phyloP scores from a whole-genome alignment of 2,329 filamentous ascomycete genomes.

The Penicillium sp. region DNA sequence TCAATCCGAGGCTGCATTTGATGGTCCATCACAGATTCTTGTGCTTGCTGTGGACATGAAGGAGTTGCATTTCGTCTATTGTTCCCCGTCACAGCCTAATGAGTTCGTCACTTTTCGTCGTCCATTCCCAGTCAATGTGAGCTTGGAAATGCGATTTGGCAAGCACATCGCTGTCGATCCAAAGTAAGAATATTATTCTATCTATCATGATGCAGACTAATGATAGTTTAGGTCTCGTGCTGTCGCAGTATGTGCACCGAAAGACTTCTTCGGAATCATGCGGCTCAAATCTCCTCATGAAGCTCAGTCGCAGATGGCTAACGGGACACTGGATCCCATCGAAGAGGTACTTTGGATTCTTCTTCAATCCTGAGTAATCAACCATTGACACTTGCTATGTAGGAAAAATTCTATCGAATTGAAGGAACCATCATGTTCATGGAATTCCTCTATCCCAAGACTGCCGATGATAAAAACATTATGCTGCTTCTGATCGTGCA shows the following conservation, averaged over 20 bases:
- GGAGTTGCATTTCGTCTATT: constrained; percentile 75
- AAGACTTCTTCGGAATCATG: constrained; percentile 70
- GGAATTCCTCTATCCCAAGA: constrained; percentile 75
- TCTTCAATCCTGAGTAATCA: background rate
- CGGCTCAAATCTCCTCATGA: constrained; percentile 60
- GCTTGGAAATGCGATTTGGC: constrained; percentile 57
- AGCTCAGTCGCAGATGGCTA: constrained; percentile 53
- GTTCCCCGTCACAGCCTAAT: constrained; percentile 48
- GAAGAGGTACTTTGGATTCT: constrained; percentile 45
- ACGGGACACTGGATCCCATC: constrained; percentile 59
- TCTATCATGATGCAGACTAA: constrained; percentile 11
- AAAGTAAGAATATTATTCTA: constrained; percentile 51
- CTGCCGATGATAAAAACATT: constrained; percentile 66
- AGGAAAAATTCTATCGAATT: constrained; percentile 54
- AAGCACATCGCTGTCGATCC: constrained; percentile 76
- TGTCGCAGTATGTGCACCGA: constrained; percentile 68
- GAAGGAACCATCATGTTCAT: constrained; percentile 79
- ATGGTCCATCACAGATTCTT: constrained; percentile 66
- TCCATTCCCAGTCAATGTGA: constrained; percentile 58
- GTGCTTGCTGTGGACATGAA: constrained; percentile 73
- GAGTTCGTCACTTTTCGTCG: constrained; percentile 64
- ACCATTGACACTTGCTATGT: background rate
- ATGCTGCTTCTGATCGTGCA: constrained; percentile 69
- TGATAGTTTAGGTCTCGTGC: constrained; percentile 48
- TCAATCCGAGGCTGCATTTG: constrained; percentile 17